Evolutionary conservation across 2,329 filamentous ascomycete genomes (phyloP).

Genomic region (Alternaria rosae): DNA sequence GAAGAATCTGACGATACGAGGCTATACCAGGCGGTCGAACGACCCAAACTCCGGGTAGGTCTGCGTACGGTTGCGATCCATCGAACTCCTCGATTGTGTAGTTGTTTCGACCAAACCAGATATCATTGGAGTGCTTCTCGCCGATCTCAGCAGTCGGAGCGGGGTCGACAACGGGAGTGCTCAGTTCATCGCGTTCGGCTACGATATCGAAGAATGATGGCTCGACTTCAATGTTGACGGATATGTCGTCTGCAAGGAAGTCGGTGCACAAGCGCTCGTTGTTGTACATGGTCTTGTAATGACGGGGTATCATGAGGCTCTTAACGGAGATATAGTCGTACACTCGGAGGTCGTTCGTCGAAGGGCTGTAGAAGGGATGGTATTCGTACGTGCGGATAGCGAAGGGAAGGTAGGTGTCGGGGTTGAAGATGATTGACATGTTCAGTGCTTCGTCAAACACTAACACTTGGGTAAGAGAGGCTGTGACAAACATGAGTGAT

Average conservation of each 20-base stretch:
- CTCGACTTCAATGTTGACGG: not conserved
- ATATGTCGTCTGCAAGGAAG: not conserved
- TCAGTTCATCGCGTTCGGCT: not conserved
- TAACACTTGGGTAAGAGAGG: not conserved
- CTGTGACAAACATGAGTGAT: not conserved
- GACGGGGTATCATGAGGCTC: not conserved
- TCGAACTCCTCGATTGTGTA: not conserved
- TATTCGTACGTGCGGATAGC: slow-evolving; percentile 2
- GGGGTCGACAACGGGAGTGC: not conserved
- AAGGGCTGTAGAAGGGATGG: slow-evolving; percentile 1
- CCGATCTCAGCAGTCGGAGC: not conserved
- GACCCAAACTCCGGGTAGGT: not conserved
- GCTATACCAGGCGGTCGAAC: not conserved
- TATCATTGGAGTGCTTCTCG: not conserved
- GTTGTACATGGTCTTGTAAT: not conserved
- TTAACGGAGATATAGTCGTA: not conserved
- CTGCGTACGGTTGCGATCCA: not conserved
- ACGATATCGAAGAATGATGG: not conserved
- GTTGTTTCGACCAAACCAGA: not conserved
- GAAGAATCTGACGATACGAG: not conserved
- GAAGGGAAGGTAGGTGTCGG: slow-evolving; percentile 1
- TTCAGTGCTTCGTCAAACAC: not conserved
- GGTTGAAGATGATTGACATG: slow-evolving; percentile 4
- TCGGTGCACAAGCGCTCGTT: not conserved
- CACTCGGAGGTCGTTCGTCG: slow-evolving; percentile 1